Percentiles rank a stretch among this genome's conserved stretches.
phyloP scores from a whole-genome alignment of 140 eudicot species.

The Erigeron philadelphicus region DNA sequence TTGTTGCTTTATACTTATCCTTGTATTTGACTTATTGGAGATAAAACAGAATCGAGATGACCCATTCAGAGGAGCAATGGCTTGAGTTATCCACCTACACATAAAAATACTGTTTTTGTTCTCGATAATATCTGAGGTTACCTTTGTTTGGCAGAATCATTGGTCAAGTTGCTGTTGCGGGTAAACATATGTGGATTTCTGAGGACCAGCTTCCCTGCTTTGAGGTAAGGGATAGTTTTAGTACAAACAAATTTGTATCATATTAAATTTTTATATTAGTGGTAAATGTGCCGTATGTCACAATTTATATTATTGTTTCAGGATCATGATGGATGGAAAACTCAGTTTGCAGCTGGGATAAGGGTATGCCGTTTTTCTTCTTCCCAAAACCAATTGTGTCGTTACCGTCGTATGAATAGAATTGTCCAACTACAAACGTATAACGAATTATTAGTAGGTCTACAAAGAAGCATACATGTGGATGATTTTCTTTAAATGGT shows the following conservation, averaged over 20 bases:
- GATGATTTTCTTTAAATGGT: not conserved
- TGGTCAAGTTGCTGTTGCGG: slow-evolving; percentile 75
- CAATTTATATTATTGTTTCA: slow-evolving; percentile 28
- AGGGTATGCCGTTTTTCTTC: slow-evolving; percentile 41
- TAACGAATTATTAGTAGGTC: not conserved
- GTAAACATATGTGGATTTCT: slow-evolving; percentile 76
- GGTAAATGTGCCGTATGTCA: slow-evolving; percentile 9
- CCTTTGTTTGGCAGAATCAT: slow-evolving; percentile 48
- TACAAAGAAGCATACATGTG: not conserved
- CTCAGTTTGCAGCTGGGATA: slow-evolving; percentile 79
- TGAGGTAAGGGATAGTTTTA: slow-evolving; percentile 50
- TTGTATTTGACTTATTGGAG: not conserved
- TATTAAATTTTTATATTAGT: not conserved
- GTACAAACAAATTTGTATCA: not conserved
- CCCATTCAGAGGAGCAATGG: not conserved
- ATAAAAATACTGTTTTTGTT: not conserved
- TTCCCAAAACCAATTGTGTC: not conserved
- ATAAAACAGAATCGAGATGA: not conserved
- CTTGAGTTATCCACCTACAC: slow-evolving; percentile 4
- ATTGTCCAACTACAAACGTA: not conserved
- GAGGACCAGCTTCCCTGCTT: slow-evolving; percentile 46
- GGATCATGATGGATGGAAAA: slow-evolving; percentile 69
- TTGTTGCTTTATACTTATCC: not conserved
- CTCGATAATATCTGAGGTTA: not conserved
- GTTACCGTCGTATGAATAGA: not conserved